Conservation (phyloP, 768 basidiomycete genomes). For the Gyrodon lividus region DNA sequence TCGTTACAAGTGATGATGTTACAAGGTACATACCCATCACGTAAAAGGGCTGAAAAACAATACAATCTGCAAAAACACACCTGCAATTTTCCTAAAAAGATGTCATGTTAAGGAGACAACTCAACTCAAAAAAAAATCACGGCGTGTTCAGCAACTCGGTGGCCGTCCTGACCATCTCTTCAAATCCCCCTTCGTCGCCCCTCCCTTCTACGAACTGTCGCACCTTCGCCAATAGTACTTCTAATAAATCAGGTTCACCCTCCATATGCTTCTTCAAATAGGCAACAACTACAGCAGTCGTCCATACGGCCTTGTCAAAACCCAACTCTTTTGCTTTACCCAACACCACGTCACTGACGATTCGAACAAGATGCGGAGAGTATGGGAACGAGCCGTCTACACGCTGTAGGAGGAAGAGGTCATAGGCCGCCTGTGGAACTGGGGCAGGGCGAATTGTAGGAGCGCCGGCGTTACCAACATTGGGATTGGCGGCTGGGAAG, state of each 20-base stretch:
- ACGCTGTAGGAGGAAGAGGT: constrained; percentile 39
- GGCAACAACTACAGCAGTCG: constrained; percentile 46
- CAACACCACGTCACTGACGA: constrained; percentile 39
- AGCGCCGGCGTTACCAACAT: not conserved
- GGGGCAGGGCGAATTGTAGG: constrained; percentile 9
- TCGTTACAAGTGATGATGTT: too few relatives aligned
- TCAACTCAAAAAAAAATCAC: too few relatives aligned
- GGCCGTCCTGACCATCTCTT: constrained; percentile 21
- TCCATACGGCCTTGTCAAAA: constrained; percentile 43
- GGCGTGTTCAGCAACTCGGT: constrained; percentile 2
- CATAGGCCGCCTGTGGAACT: constrained; percentile 29
- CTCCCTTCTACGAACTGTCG: constrained; percentile 35
- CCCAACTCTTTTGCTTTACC: constrained; percentile 29
- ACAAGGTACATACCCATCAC: too few relatives aligned
- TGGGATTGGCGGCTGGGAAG: not conserved
- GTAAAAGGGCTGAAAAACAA: too few relatives aligned
- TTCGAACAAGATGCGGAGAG: constrained; percentile 26
- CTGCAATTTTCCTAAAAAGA: too few relatives aligned
- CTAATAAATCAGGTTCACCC: constrained; percentile 39
- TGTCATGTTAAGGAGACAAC: too few relatives aligned
- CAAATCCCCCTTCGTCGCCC: constrained; percentile 7
- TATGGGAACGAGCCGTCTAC: constrained; percentile 51
- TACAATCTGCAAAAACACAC: too few relatives aligned
- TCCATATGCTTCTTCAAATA: constrained; percentile 41
- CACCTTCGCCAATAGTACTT: constrained; percentile 42